Evolutionary conservation across 345 rosid species (phyloP), one percentile per base, ranked within the genome.

Genomic region (Arabidopsis suecica): DNA sequence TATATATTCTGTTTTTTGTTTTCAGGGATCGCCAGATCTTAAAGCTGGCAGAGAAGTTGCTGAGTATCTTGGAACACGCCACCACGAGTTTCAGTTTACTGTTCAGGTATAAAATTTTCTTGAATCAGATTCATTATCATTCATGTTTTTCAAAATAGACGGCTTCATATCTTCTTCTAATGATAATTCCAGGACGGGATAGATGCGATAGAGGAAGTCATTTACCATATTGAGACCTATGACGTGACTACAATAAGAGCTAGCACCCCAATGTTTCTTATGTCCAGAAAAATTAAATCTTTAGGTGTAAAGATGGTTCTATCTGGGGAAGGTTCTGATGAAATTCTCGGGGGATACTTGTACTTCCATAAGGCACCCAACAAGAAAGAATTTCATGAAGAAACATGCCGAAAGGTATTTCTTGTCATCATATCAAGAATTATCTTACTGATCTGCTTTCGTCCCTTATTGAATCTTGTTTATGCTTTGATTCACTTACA

Each of bases 241-340:
- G 96, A 90, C 61, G 96, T 90, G 80, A 90, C 96, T 7, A 90
- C 93, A 8, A 58, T 90, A 73, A 88, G 96, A 81, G 96, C 96
- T 63, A 90, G 96, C 84, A 88, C 93, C 44, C 96, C 96, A 6
- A 90, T 90, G 96, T 90, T 88, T 86, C 93, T 88, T 25, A 90
- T 90, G 96, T 90, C 96, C 3, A 82, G 93, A 72, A 90, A 90
- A 81, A 90, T 90, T 61, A 87, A 87, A 74, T 90, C 96, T 44
- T 78, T 90, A 60, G 96, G 96, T 68, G 96, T 90, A 53, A 90
- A 90, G 78, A 90, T 90, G 96, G 96, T 90, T 67, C 72, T 90
- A 56, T 90, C 96, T 71, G 96, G 96, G 47, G 96, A 90, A 80
- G 93, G 96, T 44, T 90, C 93, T 6, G 96, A 90, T 76, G 96